These are phyloP conservation scores for Russula sp. DNA, from an alignment of 768 basidiomycete genomes.

Conservation along the genomic window DNA sequence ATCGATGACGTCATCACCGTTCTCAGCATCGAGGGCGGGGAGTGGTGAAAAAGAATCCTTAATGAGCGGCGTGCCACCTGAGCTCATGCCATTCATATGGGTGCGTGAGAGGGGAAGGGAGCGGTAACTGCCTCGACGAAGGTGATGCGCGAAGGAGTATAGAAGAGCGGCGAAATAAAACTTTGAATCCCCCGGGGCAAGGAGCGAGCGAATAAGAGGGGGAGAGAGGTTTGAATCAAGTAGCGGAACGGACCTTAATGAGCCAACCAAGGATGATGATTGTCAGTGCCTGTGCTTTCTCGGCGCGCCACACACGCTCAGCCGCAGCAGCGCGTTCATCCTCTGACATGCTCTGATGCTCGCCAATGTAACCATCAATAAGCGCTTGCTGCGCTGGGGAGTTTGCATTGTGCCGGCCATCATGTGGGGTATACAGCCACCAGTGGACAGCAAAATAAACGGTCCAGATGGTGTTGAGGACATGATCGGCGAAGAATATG, in stretches of 20 bases:
- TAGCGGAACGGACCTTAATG: slow-evolving; percentile 58
- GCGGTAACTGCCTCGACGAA: slow-evolving; percentile 87
- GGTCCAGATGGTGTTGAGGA: slow-evolving; percentile 89
- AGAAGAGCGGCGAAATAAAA: slow-evolving; percentile 86
- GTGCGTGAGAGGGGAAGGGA: slow-evolving; percentile 51
- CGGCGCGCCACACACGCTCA: slow-evolving; percentile 79
- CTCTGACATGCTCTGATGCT: slow-evolving; percentile 48
- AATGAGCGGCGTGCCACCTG: slow-evolving; percentile 8
- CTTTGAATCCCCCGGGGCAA: slow-evolving; percentile 35
- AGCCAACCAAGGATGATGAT: slow-evolving; percentile 84
- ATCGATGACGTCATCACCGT: slow-evolving; percentile 40
- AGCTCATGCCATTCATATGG: neutral
- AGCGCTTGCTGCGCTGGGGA: slow-evolving; percentile 87
- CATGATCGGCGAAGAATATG: slow-evolving; percentile 85
- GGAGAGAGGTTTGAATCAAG: neutral
- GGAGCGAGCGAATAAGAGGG: neutral
- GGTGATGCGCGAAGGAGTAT: slow-evolving; percentile 91
- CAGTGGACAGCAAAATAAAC: slow-evolving; percentile 83
- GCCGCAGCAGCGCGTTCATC: slow-evolving; percentile 69
- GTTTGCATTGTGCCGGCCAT: slow-evolving; percentile 73
- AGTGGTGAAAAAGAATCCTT: slow-evolving; percentile 34
- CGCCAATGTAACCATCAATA: slow-evolving; percentile 45
- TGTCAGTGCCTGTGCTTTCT: slow-evolving; percentile 73
- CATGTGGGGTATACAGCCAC: slow-evolving; percentile 91
- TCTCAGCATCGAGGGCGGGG: slow-evolving; percentile 27